A percentile compares a stretch with the other conserved stretches of the same genome.
Conservation (phyloP, 169 alveolate species). For the Amoebophrya sp. region DNA sequence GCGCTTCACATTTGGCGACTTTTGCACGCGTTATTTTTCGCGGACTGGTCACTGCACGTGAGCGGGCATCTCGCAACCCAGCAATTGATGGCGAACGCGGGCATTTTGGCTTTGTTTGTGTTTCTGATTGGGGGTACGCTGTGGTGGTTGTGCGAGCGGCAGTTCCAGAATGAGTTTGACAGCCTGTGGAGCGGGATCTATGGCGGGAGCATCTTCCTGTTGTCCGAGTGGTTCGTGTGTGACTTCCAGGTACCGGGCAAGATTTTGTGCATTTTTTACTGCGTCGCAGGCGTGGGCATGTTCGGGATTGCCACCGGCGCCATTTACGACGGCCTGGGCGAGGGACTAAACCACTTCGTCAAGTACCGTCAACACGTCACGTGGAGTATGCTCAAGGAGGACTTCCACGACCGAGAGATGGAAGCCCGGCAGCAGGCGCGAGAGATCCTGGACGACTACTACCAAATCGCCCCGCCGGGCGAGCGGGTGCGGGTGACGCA, state of each 20-base stretch:
- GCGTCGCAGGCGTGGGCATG: slow-evolving; percentile 23
- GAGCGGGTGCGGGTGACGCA: background rate
- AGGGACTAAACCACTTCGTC: background rate
- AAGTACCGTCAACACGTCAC: background rate
- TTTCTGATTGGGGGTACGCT: background rate
- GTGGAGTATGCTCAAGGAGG: background rate
- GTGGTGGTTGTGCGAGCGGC: background rate
- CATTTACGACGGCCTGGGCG: slow-evolving; percentile 14
- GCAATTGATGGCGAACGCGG: slow-evolving; percentile 6
- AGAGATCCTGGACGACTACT: background rate
- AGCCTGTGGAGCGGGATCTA: background rate
- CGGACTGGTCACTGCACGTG: background rate
- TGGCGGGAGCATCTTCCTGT: background rate
- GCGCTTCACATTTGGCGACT: slow-evolving; percentile 2
- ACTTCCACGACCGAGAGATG: background rate
- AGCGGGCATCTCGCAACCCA: background rate
- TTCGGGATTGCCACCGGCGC: slow-evolving; percentile 4
- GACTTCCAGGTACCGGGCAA: background rate
- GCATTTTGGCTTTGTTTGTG: background rate
- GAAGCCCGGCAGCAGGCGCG: background rate
- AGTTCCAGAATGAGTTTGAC: background rate
- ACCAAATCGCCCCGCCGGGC: background rate
- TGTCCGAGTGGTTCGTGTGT: slow-evolving; percentile 10
- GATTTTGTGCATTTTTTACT: background rate
- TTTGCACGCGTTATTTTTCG: background rate